Conservation (phyloP, 192 early-diverging fungal genomes). For the Thoreauomyces humboldtii region DNA sequence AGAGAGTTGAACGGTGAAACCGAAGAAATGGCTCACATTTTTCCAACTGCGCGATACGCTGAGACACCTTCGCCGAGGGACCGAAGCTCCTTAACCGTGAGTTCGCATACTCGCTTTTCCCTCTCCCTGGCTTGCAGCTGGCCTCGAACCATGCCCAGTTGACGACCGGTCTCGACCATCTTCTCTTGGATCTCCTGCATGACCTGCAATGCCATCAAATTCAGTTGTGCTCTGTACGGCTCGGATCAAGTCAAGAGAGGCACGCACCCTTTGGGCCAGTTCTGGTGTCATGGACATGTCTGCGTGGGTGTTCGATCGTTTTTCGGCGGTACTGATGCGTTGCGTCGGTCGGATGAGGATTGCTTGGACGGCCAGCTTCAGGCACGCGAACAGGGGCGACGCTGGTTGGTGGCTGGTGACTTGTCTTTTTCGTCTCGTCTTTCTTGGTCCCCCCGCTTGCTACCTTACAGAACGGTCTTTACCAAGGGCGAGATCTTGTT, state of each 20-base stretch:
- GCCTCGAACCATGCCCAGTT: conserved; percentile 56
- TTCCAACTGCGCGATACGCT: conserved; percentile 73
- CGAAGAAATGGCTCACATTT: conserved; percentile 51
- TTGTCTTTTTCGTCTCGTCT: too few relatives aligned
- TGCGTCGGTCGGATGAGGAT: too few relatives aligned
- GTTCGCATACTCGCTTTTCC: conserved; percentile 63
- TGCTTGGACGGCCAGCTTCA: too few relatives aligned
- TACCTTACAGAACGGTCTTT: too few relatives aligned
- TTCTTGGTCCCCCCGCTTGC: too few relatives aligned
- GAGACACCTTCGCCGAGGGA: conserved; percentile 46
- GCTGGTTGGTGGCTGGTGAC: too few relatives aligned
- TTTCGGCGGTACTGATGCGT: too few relatives aligned
- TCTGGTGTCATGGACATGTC: conserved; percentile 23
- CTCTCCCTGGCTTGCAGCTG: conserved; percentile 66
- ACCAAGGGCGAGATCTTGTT: too few relatives aligned
- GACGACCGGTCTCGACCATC: conserved; percentile 56
- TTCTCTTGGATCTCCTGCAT: conserved; percentile 65
- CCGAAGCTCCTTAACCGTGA: conserved; percentile 67
- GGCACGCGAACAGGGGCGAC: too few relatives aligned
- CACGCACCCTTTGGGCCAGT: conserved; percentile 25
- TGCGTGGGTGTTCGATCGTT: too few relatives aligned
- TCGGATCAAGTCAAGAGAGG: neutral
- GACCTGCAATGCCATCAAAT: conserved; percentile 17
- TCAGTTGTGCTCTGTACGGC: neutral
- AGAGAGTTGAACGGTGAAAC: neutral